Evolutionary conservation across 2,329 filamentous ascomycete species (phyloP).

Genomic region (Phyllosticta citriasiana): DNA sequence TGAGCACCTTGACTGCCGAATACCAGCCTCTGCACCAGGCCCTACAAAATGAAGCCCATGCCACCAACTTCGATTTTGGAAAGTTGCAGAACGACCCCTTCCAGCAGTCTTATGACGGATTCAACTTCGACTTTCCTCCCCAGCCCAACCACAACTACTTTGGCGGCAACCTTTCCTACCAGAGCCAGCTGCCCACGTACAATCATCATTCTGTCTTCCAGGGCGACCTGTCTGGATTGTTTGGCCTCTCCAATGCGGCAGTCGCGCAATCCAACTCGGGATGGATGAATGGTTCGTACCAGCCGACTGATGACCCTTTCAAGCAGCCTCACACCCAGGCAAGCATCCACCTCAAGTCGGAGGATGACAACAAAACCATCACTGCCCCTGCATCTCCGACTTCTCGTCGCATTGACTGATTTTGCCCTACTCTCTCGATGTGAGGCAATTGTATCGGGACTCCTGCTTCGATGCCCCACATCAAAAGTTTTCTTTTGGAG

Average conservation of each 20-base stretch:
- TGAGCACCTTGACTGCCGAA: constrained; percentile 26
- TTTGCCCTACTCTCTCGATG: background rate
- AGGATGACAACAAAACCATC: background rate
- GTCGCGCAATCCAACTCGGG: background rate
- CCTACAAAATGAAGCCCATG: background rate
- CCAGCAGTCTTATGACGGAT: constrained; percentile 7
- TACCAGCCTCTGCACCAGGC: constrained; percentile 9
- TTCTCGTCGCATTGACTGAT: background rate
- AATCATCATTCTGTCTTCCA: background rate
- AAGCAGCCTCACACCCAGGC: background rate
- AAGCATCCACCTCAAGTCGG: background rate
- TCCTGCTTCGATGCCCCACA: background rate
- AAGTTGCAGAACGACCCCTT: constrained; percentile 21
- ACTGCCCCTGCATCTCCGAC: background rate
- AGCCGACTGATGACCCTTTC: background rate
- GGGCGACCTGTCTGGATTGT: background rate
- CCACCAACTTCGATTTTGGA: constrained; percentile 5
- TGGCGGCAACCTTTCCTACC: background rate
- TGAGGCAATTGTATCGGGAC: background rate
- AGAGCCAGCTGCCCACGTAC: background rate
- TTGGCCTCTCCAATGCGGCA: background rate
- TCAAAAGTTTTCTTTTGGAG: background rate
- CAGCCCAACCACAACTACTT: background rate
- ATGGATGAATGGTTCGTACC: background rate
- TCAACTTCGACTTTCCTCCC: background rate